Conservation (phyloP, 352 stramenopile species). For the Albugo laibachii region DNA sequence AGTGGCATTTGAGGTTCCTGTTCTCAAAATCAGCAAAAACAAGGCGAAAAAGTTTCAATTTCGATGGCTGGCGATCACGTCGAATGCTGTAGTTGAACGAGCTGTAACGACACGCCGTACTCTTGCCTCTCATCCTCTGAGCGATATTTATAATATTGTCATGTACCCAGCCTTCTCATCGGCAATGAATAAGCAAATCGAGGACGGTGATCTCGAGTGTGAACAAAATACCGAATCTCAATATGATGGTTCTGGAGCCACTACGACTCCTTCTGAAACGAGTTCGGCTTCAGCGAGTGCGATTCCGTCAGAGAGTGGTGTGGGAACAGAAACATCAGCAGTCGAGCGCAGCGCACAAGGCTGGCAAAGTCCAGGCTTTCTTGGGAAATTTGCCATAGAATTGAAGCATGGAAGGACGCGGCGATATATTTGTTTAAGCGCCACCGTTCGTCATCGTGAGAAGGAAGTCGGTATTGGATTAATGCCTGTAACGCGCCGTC, state of each 20-base stretch:
- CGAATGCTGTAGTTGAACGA: constrained; percentile 46
- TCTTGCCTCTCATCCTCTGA: constrained; percentile 35
- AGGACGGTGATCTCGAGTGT: constrained; percentile 5
- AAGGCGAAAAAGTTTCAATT: constrained; percentile 43
- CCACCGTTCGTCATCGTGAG: constrained; percentile 35
- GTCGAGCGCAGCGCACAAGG: no score
- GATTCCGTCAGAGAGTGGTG: no score
- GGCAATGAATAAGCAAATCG: constrained; percentile 18
- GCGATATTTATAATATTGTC: constrained; percentile 73
- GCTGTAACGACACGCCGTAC: constrained; percentile 53
- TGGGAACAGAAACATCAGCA: constrained; percentile 7
- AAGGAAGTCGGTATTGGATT: constrained; percentile 66
- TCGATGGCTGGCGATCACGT: constrained; percentile 46
- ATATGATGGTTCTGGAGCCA: no score
- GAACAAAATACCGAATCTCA: no score
- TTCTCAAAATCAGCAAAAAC: constrained; percentile 75
- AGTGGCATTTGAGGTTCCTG: constrained; percentile 66
- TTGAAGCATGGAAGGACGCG: constrained; percentile 67
- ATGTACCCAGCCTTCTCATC: constrained; percentile 71
- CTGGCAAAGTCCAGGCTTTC: constrained; percentile 19
- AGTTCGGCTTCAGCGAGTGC: no score
- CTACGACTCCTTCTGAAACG: no score
- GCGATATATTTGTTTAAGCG: constrained; percentile 45
- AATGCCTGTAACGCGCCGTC: constrained; percentile 18
- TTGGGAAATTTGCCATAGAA: constrained; percentile 65